Base-by-base conservation (phyloP, 2,329 filamentous ascomycete species). In the Fusarium sp. region DNA sequence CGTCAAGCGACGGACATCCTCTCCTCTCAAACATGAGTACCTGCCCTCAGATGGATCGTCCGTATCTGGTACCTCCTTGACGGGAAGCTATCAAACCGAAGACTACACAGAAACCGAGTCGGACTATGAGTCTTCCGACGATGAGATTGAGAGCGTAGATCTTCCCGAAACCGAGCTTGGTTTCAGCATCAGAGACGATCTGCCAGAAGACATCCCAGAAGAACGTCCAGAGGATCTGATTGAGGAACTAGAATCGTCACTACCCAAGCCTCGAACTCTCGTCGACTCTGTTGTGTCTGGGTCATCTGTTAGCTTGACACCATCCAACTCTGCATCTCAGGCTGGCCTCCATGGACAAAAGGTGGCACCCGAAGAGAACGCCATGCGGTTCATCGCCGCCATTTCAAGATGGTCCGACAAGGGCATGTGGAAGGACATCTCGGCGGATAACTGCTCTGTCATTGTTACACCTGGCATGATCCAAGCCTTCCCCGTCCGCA, bases 1-100 rank as follows among this genome's bases (percentile, higher is more conserved):
- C 81, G 73, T 90, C 24, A 89, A 92, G 79, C 90, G 95, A 51
- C 91, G 95, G 20, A 93, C 91, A 2, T 98, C 96, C 0, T 99
- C 96, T 2, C 96, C 96, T 0, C 86, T 99, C 58, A 99, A 99
- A 84, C 96, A 98, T 80, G 96, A 99, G 83, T 99, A 98, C 78
- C 92, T 95, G 71, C 96, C 96, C 16, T 98, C 96, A 1, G 90
- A 92, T 59, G 82, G 86, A 56, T 91, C 89, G 0, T 91, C 90
- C 0, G 84, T 90, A 46, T 90, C 90, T 8, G 90, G 88, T 7
- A 87, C 86, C 27, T 87, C 89, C n/a, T 86, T 87, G 35, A 87
- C 85, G 31, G 85, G 87, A 38, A 80, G 85, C 16, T 88, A 87
- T n/a, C 87, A 89, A 42, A 71, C 67, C 8, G 75, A 78, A 20